Evolutionary conservation across 371 early-diverging fungal species (phyloP).

Genomic region (Mucor indicus): DNA sequence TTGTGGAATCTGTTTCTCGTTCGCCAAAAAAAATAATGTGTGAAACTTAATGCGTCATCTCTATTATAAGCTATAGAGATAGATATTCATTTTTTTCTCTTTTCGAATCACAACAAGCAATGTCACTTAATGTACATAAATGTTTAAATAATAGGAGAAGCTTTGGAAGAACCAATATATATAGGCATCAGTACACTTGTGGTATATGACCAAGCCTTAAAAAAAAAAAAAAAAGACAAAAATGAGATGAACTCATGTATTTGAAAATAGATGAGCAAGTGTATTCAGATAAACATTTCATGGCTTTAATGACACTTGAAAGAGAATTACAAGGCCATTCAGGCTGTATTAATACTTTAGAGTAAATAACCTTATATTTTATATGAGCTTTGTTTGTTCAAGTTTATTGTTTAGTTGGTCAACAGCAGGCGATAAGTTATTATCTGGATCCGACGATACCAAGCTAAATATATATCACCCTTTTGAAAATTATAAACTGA

Average conservation of each 20-base stretch:
- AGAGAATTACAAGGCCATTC: constrained; percentile 57
- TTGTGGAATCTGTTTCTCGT: too few species aligned
- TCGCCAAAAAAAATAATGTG: too few species aligned
- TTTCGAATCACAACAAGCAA: too few species aligned
- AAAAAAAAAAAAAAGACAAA: neutral
- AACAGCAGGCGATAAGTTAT: constrained; percentile 47
- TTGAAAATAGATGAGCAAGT: constrained; percentile 27
- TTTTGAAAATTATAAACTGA: constrained; percentile 25
- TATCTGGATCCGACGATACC: constrained; percentile 70
- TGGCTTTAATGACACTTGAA: constrained; percentile 26
- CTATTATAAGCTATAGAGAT: too few species aligned
- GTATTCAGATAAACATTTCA: constrained; percentile 26
- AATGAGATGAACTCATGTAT: neutral
- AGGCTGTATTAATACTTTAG: constrained; percentile 80
- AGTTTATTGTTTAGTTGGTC: constrained; percentile 54
- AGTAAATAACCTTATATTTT: constrained; percentile 28
- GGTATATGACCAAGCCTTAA: neutral
- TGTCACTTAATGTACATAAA: too few species aligned
- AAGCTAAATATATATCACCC: constrained; percentile 54
- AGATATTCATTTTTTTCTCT: neutral
- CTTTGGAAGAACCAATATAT: too few species aligned
- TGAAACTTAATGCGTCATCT: too few species aligned
- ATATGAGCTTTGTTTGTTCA: constrained; percentile 3
- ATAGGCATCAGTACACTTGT: neutral
- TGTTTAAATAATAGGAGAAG: too few species aligned